Percentiles rank a stretch among this genome's conserved stretches.
Evolutionary conservation across 2,329 filamentous ascomycete species (phyloP).

Genomic region (Neonectria neomacrospora): DNA sequence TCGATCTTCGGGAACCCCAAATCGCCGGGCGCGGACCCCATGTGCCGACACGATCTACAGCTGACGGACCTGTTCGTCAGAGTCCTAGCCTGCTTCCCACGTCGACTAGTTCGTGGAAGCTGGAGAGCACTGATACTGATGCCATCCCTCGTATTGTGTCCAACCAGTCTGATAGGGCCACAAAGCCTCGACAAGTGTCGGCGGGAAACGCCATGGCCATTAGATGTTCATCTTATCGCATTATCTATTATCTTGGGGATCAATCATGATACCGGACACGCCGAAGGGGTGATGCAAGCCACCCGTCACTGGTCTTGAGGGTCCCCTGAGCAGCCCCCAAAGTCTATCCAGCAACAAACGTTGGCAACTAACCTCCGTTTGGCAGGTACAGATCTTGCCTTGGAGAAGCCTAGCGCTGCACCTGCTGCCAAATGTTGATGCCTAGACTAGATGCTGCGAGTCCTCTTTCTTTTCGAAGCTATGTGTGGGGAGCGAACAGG

Average conservation of each 20-base stretch:
- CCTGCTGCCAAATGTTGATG: neutral
- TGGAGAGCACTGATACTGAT: conserved; percentile 1
- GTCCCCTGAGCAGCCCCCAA: neutral
- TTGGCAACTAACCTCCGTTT: conserved; percentile 17
- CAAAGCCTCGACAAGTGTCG: conserved; percentile 1
- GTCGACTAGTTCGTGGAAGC: neutral
- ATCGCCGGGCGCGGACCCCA: conserved; percentile 17
- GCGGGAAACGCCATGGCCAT: conserved; percentile 17
- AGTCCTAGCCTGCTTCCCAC: conserved; percentile 4
- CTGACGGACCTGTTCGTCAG: conserved; percentile 14
- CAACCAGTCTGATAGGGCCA: conserved; percentile 3
- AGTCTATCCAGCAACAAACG: neutral
- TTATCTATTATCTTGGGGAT: conserved; percentile 12
- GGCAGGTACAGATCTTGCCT: conserved; percentile 16
- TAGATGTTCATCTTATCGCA: conserved; percentile 12
- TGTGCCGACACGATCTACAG: conserved; percentile 22
- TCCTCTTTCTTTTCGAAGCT: neutral
- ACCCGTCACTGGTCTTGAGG: neutral
- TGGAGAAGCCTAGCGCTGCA: neutral
- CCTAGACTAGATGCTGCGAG: conserved; percentile 7
- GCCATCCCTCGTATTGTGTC: conserved; percentile 11
- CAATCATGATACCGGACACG: conserved; percentile 19
- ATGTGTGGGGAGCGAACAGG: neutral
- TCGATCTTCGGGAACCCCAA: conserved; percentile 24
- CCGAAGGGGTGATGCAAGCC: conserved; percentile 13